Conservation (phyloP, 208 protist genomes). For the Sergeia podlipaevii region DNA sequence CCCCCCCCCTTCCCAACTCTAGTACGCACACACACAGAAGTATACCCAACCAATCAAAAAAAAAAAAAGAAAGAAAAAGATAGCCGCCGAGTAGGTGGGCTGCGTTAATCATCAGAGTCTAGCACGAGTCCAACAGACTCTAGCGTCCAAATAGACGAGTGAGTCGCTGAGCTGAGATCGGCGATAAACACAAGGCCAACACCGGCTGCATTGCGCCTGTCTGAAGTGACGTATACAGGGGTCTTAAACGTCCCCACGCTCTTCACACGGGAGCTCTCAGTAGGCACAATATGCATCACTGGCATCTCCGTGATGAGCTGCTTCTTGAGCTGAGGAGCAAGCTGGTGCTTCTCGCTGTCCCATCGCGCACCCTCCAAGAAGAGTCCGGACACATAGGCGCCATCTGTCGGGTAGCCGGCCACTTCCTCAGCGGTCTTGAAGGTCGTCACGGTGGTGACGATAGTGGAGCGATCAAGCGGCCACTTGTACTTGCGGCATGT, state of each 20-base stretch:
- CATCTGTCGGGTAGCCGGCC: constrained; percentile 74
- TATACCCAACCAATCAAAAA: constrained; percentile 3
- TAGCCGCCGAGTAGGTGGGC: constrained; percentile 2
- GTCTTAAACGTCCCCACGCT: constrained; percentile 94
- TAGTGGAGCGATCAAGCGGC: constrained; percentile 97
- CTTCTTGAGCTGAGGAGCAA: constrained; percentile 94
- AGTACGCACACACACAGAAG: too few species aligned
- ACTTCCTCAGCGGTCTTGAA: constrained; percentile 78
- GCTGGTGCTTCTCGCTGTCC: constrained; percentile 81
- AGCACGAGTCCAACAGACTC: constrained; percentile 96
- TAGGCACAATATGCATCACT: constrained; percentile 97
- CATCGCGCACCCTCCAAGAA: constrained; percentile 97
- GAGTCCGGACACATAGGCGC: constrained; percentile 96
- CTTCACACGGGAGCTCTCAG: constrained; percentile 94
- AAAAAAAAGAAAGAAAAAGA: constrained; percentile 7
- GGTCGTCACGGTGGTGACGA: constrained; percentile 94
- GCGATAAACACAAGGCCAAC: constrained; percentile 98
- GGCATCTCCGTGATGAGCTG: constrained; percentile 96
- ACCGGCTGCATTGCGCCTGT: constrained; percentile 95
- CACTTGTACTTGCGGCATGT: constrained; percentile 97
- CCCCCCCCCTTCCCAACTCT: too few species aligned
- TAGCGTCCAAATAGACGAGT: constrained; percentile 95
- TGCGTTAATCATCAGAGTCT: constrained; percentile 87
- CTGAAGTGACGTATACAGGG: constrained; percentile 98
- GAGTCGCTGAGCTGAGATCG: constrained; percentile 91